Evolutionary conservation across 164 flowering plant species (phyloP), one percentile per base, ranked within the genome.

Genomic region (Pachysandra terminalis): DNA sequence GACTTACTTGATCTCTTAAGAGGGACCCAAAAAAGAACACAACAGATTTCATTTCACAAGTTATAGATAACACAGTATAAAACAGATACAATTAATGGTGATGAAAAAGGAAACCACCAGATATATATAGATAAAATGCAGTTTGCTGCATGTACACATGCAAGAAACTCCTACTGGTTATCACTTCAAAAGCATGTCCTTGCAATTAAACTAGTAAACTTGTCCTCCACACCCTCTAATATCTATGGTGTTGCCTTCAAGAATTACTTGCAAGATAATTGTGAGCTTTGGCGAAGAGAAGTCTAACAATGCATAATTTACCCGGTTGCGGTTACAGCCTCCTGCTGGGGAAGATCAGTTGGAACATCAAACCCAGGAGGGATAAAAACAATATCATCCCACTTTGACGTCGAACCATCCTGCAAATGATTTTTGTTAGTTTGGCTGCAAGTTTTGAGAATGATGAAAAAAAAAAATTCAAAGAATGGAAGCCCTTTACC

Each of bases 341-440:
- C 41, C 53, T 58, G 64, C 73, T 61, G 77, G 22, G 75, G 66
- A 9, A 83, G 77, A 70, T 67, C 78, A 56, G 86, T 72, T 26
- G 91, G 80, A 71, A 86, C 82, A 75, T 94, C 95, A 64, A 88
- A 89, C 58, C 98, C 97, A 27, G 97, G 98, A 63, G 97, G 98
- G 26, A 94, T 80, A 74, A 94, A 91, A 26, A 94, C 93, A 32
- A 90, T 81, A 75, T 91, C 96, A 63, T 87, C 87, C 95, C 95
- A 90, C 10, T 74, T 77, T 1, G 91, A 77, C 15, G 64, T 23
- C 24, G 85, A 68, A 66, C 56, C 61, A 63, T 84, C 95, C 96
- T 94, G 92, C 86, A 81, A 77, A 60, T n/a, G 32, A 19, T 37
- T 3, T 15, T 51, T 19, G 35, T 49, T 3, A 16, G 64, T 41